Evolutionary conservation across 2,329 filamentous ascomycete genomes (phyloP).

Genomic region (Apiospora aurea): DNA sequence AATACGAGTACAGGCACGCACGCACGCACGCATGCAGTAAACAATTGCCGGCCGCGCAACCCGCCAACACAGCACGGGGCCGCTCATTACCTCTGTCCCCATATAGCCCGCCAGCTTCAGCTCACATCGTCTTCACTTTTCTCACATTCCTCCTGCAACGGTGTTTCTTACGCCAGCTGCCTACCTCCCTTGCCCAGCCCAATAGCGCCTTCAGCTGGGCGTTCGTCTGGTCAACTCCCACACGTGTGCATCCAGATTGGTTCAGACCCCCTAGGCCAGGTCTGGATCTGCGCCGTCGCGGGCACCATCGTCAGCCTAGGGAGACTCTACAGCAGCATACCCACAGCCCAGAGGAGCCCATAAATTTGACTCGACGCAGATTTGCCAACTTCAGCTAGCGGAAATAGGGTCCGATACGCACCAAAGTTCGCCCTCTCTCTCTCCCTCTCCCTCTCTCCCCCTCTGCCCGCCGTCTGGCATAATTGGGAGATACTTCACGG

Average conservation of each 20-base stretch:
- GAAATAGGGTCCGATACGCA: constrained; percentile 16
- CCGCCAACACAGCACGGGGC: background rate
- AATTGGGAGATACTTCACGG: constrained; percentile 19
- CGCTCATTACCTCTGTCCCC: background rate
- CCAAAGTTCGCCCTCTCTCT: constrained; percentile 2
- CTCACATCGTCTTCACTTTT: background rate
- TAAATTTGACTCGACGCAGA: constrained; percentile 23
- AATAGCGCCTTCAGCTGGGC: constrained; percentile 22
- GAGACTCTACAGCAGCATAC: background rate
- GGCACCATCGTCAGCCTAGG: constrained; percentile 22
- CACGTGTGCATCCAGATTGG: constrained; percentile 22
- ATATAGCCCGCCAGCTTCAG: background rate
- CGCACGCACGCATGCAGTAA: background rate
- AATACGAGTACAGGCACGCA: background rate
- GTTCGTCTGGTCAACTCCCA: constrained; percentile 21
- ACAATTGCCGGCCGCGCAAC: background rate
- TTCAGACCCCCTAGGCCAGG: constrained; percentile 17
- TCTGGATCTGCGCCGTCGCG: constrained; percentile 24
- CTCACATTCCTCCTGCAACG: background rate
- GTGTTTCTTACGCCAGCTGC: background rate
- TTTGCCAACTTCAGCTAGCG: constrained; percentile 22
- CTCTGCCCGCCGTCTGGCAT: constrained; percentile 1
- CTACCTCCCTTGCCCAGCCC: constrained; percentile 15
- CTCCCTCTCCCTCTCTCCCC: too few species aligned
- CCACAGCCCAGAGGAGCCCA: constrained; percentile 14